Percentiles rank a stretch among this genome's conserved stretches.
Conservation (phyloP, 2,329 filamentous ascomycete species). For the Claviceps maximensis region DNA sequence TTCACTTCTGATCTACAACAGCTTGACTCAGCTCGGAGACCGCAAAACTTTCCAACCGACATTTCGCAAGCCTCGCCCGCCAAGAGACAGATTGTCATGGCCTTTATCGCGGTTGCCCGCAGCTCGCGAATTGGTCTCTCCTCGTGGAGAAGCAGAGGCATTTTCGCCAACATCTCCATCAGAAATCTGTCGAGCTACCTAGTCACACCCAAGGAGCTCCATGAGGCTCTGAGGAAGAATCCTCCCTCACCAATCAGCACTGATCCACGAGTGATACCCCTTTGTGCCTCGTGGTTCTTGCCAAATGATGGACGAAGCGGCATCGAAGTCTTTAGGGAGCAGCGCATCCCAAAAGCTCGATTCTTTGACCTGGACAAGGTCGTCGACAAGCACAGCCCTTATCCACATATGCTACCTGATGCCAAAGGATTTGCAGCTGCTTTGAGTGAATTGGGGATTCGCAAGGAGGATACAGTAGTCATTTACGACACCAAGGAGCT, state of each 20-base stretch:
- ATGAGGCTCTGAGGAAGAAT: constrained; percentile 71
- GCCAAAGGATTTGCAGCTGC: constrained; percentile 70
- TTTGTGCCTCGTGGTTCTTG: constrained; percentile 93
- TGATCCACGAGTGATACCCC: constrained; percentile 69
- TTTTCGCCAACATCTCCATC: constrained; percentile 16
- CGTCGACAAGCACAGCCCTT: constrained; percentile 75
- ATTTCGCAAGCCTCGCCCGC: neutral
- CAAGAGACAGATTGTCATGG: constrained; percentile 22
- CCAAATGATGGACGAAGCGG: constrained; percentile 82
- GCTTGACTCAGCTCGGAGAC: neutral
- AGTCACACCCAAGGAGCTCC: constrained; percentile 71
- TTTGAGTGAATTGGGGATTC: constrained; percentile 81
- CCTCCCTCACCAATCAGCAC: constrained; percentile 67
- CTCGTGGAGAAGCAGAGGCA: constrained; percentile 21
- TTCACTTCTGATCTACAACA: neutral
- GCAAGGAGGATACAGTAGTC: constrained; percentile 76
- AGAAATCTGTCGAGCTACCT: constrained; percentile 63
- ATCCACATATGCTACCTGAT: constrained; percentile 91
- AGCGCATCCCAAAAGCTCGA: constrained; percentile 75
- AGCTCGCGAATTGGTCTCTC: constrained; percentile 27
- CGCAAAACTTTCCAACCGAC: neutral
- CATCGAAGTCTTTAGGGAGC: constrained; percentile 64
- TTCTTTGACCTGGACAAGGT: constrained; percentile 96
- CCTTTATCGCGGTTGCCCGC: constrained; percentile 28
- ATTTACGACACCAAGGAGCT: constrained; percentile 88